Base-by-base conservation (phyloP, 2,329 filamentous ascomycete genomes). In the Clonostachys solani region DNA sequence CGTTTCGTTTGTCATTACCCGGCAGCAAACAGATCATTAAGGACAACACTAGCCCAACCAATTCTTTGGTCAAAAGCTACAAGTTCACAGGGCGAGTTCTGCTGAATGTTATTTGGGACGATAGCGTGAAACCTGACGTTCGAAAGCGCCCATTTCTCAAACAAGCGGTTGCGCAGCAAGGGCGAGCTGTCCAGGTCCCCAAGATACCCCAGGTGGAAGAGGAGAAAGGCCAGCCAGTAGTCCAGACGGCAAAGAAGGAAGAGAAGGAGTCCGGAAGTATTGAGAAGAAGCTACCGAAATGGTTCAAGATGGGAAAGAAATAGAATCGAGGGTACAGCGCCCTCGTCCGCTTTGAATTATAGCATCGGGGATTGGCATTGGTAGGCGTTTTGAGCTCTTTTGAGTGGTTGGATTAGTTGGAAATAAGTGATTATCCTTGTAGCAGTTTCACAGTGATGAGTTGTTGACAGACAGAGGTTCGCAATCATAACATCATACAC, bases 231-330 rank as follows among this genome's bases (percentile, higher is more conserved):
- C 54, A 57, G 16, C 49, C 56, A 10, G 46, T 54, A 17, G 59
- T 54, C 23, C 50, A 54, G 47, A 52, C 55, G 5, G 56, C 58
- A n/a, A 55, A 59, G 13, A 63, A 60, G 47, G 53, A 63, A 12
- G 58, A 69, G 52, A 63, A 65, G 54, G 45, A 64, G 62, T 12
- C 67, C 68, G 38, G 62, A 66, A 45, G 58, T 68, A 46, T 29
- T 29, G 61, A 56, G 12, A 77, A 75, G 64, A 74, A 73, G 54
- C 50, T 77, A 49, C 86, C 86, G 17, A 90, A 88, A 63, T 89
- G 87, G 80, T 66, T 92, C 38, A 87, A 87, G 64, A 67, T 86
- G 47, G 81, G 81, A 8, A 91, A 88, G 77, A 91, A 89, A 70
- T 87, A 53, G 45, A 41, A 10, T 29, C 23, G 10, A 29, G 23